A percentile compares a stretch with the other conserved stretches of the same genome.
Evolutionary conservation across 75 land plant species (phyloP).

Genomic region (Ceratopteris richardii): DNA sequence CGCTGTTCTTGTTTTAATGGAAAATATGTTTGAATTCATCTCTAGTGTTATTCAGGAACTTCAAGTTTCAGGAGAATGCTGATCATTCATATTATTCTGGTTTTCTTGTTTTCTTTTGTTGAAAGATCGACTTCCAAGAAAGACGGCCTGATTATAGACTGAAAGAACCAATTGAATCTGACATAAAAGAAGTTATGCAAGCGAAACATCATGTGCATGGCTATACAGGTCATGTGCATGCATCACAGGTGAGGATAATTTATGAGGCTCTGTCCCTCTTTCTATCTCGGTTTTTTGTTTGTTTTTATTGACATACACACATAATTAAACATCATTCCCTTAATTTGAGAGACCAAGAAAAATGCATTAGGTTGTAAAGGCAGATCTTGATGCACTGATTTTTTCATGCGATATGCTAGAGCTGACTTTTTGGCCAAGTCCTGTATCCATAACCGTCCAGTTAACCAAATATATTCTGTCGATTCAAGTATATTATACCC

Average conservation of each 20-base stretch:
- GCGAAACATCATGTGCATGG: constrained; percentile 25
- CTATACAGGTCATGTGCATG: constrained; percentile 28
- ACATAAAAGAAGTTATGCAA: constrained; percentile 14
- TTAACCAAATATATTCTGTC: too few species aligned
- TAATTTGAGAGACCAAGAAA: too few species aligned
- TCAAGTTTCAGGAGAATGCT: background rate
- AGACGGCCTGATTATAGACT: constrained; percentile 10
- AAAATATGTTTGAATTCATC: too few species aligned
- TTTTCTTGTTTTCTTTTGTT: background rate
- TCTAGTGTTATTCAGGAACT: background rate
- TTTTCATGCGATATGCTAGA: too few species aligned
- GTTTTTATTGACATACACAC: background rate
- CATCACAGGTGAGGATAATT: constrained; percentile 13
- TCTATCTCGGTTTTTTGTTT: background rate
- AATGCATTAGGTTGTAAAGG: too few species aligned
- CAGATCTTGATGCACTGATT: too few species aligned
- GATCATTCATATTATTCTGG: background rate
- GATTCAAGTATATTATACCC: too few species aligned
- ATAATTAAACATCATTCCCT: too few species aligned
- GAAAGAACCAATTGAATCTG: constrained; percentile 1
- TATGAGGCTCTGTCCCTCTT: too few species aligned
- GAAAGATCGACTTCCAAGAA: constrained; percentile 6
- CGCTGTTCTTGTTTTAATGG: too few species aligned
- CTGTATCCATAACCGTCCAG: too few species aligned
- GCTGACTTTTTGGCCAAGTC: too few species aligned